These are phyloP conservation scores for Saposhnikovia divaricata DNA, from an alignment of 129 eudicot species.

Conservation along the genomic window DNA sequence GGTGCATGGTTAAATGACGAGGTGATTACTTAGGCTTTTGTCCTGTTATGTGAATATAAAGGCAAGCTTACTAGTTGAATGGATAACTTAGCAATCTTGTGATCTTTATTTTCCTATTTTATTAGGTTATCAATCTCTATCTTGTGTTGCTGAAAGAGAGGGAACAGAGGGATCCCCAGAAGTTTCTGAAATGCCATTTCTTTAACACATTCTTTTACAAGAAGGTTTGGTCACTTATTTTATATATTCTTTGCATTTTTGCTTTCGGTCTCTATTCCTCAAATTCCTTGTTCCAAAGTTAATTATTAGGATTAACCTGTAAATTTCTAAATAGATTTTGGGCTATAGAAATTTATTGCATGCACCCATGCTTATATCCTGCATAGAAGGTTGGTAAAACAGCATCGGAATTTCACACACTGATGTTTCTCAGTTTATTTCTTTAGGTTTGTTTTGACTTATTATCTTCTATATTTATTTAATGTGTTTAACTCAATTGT, in stretches of 20 bases:
- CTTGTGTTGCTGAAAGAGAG: constrained; percentile 88
- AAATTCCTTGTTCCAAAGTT: not conserved
- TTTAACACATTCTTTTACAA: constrained; percentile 91
- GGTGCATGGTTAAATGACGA: constrained; percentile 94
- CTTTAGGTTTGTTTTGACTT: not conserved
- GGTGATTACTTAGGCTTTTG: constrained; percentile 25
- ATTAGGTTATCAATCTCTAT: constrained; percentile 78
- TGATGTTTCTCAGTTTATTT: not conserved
- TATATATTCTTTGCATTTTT: not conserved
- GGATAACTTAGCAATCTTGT: constrained; percentile 6
- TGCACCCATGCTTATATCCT: not conserved
- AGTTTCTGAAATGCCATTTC: constrained; percentile 84
- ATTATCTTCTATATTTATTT: not conserved
- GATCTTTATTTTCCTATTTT: constrained; percentile 7
- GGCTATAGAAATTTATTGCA: not conserved
- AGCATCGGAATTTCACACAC: not conserved
- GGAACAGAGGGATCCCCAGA: constrained; percentile 79
- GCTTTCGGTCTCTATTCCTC: no score
- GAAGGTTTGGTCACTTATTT: constrained; percentile 48
- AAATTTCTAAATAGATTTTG: not conserved
- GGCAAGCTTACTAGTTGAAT: not conserved
- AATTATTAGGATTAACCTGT: not conserved
- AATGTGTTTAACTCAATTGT: not conserved
- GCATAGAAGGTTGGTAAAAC: not conserved
- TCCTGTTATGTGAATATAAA: not conserved